Evolutionary conservation across 768 basidiomycete genomes (phyloP), one percentile per base, ranked within the genome.

Genomic region (Tephrocybe sp.): DNA sequence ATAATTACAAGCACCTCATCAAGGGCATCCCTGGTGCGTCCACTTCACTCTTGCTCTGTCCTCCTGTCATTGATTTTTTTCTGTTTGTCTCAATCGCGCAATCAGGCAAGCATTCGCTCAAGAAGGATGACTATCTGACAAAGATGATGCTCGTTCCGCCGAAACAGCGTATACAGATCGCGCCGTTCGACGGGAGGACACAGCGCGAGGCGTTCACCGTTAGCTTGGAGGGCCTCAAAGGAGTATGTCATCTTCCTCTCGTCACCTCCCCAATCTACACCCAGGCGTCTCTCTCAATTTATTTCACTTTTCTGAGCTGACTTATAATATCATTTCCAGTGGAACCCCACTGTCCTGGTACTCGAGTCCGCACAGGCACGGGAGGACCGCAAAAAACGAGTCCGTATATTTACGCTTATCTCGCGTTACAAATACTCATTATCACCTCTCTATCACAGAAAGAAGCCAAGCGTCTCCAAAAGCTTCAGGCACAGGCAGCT

Each of bases 351-450:
- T 47, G 64, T 78, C 7, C 70, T 88, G 19, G 72, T 89, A 3
- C 67, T 78, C 25, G 86, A 87, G 65, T 83, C 86, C 4, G 80
- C 84, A 1, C 87, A 89, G 67, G 87, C 86, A 34, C 72, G 83
- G 47, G 87, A 89, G 65, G 87, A 89, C 68, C 74, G 86, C 63
- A 88, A 83, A 74, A 84, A 80, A 70, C 79, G 85, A 74, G 86
- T 87, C 40, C 59, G 86, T 79, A 37, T 54, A 44, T 22, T 44
- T 26, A 16, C 30, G 31, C 42, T 18, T 34, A 48, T 22, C 34
- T 13, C 28, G 16, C 25, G 28, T 34, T 42, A n/a, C 24, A 44
- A 16, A 13, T 2, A 32, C 35, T 8, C 19, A 26, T 27, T 50
- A 19, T 44, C 24, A 4, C 26, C 24, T 18, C 28, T 16, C 13